phyloP scores from a whole-genome alignment of 345 rosid species.

The Eucalyptus erythrocorys region DNA sequence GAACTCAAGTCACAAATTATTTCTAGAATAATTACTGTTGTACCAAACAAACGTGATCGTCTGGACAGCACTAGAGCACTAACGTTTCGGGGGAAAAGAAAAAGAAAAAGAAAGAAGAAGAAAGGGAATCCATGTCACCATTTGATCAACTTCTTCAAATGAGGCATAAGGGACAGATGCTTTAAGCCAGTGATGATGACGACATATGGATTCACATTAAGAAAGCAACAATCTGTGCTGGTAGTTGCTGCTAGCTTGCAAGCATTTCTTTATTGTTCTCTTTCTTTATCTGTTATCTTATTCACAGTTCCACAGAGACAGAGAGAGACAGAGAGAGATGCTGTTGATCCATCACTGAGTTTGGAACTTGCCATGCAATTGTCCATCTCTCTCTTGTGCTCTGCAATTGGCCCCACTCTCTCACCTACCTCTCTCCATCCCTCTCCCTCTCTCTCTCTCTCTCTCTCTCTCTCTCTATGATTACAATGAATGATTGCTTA shows the following conservation, averaged over 20 bases:
- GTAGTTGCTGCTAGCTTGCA: constrained; percentile 42
- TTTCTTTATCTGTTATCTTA: neutral
- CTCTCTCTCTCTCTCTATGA: neutral
- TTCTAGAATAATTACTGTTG: neutral
- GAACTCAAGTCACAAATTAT: neutral
- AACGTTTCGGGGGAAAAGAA: no score
- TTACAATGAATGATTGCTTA: neutral
- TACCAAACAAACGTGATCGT: neutral
- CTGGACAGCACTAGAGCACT: neutral
- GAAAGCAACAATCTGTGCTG: neutral
- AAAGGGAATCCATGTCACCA: neutral
- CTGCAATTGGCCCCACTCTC: neutral
- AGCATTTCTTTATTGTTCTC: neutral
- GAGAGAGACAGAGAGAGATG: neutral
- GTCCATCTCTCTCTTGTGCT: neutral
- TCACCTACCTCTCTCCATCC: neutral
- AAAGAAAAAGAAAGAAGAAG: no score
- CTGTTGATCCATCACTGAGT: neutral
- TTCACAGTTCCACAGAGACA: neutral
- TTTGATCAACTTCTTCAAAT: neutral
- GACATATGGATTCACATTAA: neutral
- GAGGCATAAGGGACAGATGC: neutral
- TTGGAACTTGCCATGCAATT: neutral
- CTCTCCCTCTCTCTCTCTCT: neutral
- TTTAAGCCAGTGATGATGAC: neutral